phyloP scores from a whole-genome alignment of 2,329 filamentous ascomycete species.

The Diatrype stigma region DNA sequence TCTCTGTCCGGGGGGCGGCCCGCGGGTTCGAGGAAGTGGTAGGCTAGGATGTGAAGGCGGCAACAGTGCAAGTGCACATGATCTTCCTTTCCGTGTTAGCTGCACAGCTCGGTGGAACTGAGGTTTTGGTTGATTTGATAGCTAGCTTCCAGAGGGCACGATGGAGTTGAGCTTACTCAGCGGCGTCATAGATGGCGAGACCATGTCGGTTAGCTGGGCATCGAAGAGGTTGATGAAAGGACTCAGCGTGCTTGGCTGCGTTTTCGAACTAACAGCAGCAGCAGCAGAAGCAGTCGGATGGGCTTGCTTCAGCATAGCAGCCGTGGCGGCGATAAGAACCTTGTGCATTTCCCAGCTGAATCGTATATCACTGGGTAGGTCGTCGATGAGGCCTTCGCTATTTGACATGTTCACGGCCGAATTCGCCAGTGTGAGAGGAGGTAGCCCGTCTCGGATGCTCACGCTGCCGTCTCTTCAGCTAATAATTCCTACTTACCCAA shows the following conservation, averaged over 20 bases:
- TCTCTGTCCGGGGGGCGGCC: conserved; percentile 33
- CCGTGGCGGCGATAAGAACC: conserved; percentile 6
- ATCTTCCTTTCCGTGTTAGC: background rate
- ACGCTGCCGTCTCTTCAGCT: conserved; percentile 1
- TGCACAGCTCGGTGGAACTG: too few species aligned
- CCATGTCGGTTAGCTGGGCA: conserved; percentile 3
- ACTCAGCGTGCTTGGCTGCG: background rate
- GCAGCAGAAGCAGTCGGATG: background rate
- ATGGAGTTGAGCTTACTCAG: conserved; percentile 1
- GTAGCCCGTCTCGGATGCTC: conserved; percentile 7
- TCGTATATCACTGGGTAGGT: conserved; percentile 1
- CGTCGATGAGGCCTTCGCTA: background rate
- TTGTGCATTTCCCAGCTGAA: conserved; percentile 4
- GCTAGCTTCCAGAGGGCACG: too few species aligned
- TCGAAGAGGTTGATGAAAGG: conserved; percentile 8
- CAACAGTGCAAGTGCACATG: conserved; percentile 42
- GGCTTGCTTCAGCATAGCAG: conserved; percentile 2
- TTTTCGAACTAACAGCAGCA: background rate
- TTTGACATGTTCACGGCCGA: background rate
- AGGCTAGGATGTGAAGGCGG: conserved; percentile 44
- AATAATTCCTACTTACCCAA: too few species aligned
- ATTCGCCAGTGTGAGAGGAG: conserved; percentile 1
- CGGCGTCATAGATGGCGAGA: background rate
- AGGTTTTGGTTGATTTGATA: too few species aligned
- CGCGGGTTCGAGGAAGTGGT: conserved; percentile 52